These are phyloP conservation scores for Talaromyces thailandensis DNA, from an alignment of 495 filamentous ascomycete genomes.

Conservation along the genomic window DNA sequence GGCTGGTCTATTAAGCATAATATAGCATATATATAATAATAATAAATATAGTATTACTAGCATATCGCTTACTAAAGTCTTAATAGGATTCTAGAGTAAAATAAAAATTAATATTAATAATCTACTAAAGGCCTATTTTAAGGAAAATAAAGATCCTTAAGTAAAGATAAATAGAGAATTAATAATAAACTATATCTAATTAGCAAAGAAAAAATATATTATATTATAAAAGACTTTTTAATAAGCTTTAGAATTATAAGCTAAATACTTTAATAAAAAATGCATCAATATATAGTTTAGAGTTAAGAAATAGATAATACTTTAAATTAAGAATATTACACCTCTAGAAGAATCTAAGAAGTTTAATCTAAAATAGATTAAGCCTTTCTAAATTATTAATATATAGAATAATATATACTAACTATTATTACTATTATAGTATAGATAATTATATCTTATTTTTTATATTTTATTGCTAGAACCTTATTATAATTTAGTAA, in stretches of 20 bases:
- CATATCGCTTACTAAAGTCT: background rate
- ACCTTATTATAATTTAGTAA: too few species aligned
- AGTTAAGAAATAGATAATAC: background rate
- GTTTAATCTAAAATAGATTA: too few species aligned
- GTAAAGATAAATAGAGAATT: too few species aligned
- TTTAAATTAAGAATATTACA: too few species aligned
- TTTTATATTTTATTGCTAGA: too few species aligned
- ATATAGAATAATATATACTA: too few species aligned
- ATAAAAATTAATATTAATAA: background rate
- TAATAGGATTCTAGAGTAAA: background rate
- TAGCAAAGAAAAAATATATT: too few species aligned
- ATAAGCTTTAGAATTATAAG: background rate
- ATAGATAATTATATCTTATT: too few species aligned
- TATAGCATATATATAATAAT: slow-evolving; percentile 6
- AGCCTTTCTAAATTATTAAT: too few species aligned
- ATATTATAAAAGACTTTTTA: background rate
- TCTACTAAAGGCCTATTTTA: background rate
- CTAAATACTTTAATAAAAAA: background rate
- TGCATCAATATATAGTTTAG: background rate
- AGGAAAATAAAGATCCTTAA: background rate
- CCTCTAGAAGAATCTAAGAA: too few species aligned
- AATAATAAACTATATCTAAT: too few species aligned
- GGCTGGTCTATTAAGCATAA: slow-evolving; percentile 10
- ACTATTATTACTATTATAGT: too few species aligned
- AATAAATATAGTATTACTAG: background rate